Evolutionary conservation across 2,329 filamentous ascomycete species (phyloP), one percentile per base, ranked within the genome.

Genomic region (Alternaria metachromatica): DNA sequence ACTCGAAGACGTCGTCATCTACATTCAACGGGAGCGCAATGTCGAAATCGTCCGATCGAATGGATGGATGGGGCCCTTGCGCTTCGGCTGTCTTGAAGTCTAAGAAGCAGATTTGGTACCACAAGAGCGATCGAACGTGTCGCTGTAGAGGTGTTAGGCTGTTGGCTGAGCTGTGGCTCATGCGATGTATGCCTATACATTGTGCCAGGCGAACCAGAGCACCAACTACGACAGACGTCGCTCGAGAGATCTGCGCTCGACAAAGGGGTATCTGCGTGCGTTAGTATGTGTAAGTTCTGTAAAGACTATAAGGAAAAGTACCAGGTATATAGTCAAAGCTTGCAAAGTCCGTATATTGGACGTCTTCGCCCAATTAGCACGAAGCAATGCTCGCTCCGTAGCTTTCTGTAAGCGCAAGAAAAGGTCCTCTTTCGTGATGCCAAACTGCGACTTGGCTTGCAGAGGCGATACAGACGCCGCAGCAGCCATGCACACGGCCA

Each of bases 41-140:
- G 61, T 80, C 78, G 51, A 79, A 79, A 50, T 80, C 78, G 55
- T 80, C 78, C 0, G 74, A 64, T 10, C 78, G 76, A 26, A 80
- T 79, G 2, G 76, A 78, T 3, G 78, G 78, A 46, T 79, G 78
- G 5, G 77, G 77, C 1, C 78, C 78, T 65, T 79, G 77, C 11
- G 77, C 77, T 67, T 80, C 78, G 23, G 77, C 78, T 5, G 78
- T 79, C 51, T 78, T 79, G 65, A 80, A 78, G 51, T 80, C 78
- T 5, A 80, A 66, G 61, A 80, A 79, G 51, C 77, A 79, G 7
- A 80, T 79, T 37, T 80, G 77, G 57, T 80, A 78, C 78, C 78
- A 80, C 20, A 80, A 68, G 5, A 80, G 68, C 11, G 78, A 79
- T 18, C 78, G 71, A 4, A 79, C 74, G 50, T 80, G 78, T 8